Conservation (phyloP, 371 early-diverging fungal species). For the Coemansia sp. region DNA sequence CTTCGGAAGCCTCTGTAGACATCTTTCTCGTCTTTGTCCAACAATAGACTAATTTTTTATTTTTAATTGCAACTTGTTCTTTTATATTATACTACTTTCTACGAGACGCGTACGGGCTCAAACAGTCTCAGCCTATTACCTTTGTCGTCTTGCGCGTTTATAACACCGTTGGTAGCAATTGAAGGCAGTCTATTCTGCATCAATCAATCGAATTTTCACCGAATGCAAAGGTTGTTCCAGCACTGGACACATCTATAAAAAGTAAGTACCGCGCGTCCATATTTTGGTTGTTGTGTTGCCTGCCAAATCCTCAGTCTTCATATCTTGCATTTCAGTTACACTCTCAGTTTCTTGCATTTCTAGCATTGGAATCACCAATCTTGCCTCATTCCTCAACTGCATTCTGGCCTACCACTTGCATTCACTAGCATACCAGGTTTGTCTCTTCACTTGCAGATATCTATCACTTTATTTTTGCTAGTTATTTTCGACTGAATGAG, state of each 20-base stretch:
- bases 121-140: neutral
- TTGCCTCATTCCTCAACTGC: neutral
- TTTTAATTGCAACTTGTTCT: constrained; percentile 3
- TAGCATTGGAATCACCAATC: neutral
- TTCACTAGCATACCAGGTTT: neutral
- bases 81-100: constrained; percentile 12
- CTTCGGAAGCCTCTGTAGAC: constrained; percentile 18
- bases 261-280: neutral
- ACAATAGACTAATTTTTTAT: constrained; percentile 10
- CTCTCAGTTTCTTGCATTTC: neutral
- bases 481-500: neutral
- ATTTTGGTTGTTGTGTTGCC: neutral
- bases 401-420: neutral
- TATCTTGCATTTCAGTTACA: constrained; percentile 1
- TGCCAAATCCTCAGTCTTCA: neutral
- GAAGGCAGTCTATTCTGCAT: constrained; percentile 5
- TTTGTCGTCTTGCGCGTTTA: neutral
- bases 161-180: constrained; percentile 3
- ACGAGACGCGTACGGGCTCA: constrained; percentile 2
- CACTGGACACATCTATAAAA: neutral
- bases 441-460: neutral
- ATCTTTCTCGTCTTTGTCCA: constrained; percentile 10
- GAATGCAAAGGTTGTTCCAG: neutral
- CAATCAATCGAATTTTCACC: constrained; percentile 2
- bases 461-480: neutral